Evolutionary conservation across 2,329 filamentous ascomycete species (phyloP), one percentile per base, ranked within the genome.

Genomic region (Xylariaceae sp.): DNA sequence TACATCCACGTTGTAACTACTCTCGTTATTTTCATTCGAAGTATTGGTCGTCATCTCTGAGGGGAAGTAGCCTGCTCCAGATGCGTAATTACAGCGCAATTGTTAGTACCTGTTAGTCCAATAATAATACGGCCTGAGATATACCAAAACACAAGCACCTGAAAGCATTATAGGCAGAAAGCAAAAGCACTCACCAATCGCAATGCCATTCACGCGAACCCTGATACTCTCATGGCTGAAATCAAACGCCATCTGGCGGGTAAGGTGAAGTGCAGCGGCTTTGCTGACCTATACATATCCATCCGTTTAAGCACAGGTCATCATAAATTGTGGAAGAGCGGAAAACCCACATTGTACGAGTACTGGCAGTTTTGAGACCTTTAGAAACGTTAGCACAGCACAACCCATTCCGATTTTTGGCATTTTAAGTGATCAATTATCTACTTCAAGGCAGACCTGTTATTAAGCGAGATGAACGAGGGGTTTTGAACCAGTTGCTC

Each of bases 131-230:
- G n/a, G n/a, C n/a, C n/a, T n/a, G n/a, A 29, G 2, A 4, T 7
- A 9, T 16, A 21, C 7, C 9, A 39, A 40, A 27, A 6, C 6
- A 3, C 7, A 30, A 16, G 5, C 13, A 18, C 15, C 10, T 24
- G 10, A 26, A 26, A 13, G 11, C 7, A 18, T 6, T 5, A 16
- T 27, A 20, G 11, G 10, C 10, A 13, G 32, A 35, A 15, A 29
- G 24, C 18, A 11, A n/a, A 16, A 27, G 32, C 16, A 36, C 55
- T 27, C 48, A 68, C 66, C 67, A 3, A 62, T 15, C 9, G 65
- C 66, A 10, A 68, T 29, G 4, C 53, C 62, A 16, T 69, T 68
- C n/a, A 67, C 66, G 11, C 66, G 65, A 20, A 69, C 43, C n/a
- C 58, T 58, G 20, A 69, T 64, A 0, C 61, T 63, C 35, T 67